Evolutionary conservation across 2,329 filamentous ascomycete genomes (phyloP).

Genomic region (Colletotrichum filicis): DNA sequence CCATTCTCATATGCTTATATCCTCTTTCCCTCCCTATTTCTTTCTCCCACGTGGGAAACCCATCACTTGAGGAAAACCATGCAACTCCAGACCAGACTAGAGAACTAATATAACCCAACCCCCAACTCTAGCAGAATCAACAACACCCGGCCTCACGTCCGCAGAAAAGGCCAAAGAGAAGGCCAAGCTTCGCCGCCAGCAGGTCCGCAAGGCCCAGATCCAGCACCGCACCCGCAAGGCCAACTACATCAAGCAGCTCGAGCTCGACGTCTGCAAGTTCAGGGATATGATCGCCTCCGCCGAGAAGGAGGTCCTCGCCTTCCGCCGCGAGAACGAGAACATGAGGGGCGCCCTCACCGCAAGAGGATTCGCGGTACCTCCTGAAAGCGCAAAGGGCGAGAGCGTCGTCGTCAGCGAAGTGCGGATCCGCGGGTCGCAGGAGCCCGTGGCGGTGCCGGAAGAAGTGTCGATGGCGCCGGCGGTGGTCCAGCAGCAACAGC

Average conservation of each 20-base stretch:
- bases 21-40: not conserved
- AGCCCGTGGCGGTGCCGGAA: not conserved
- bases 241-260: slow-evolving; percentile 65
- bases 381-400: slow-evolving; percentile 12
- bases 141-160: not conserved
- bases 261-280: slow-evolving; percentile 60
- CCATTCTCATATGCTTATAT: not conserved
- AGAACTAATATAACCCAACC: not conserved
- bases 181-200: slow-evolving; percentile 58
- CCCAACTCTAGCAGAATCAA: slow-evolving; percentile 3
- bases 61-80: not conserved
- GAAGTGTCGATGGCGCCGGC: not conserved
- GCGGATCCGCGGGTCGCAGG: not conserved
- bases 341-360: slow-evolving; percentile 50
- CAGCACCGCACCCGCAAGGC: slow-evolving; percentile 67
- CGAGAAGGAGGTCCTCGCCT: slow-evolving; percentile 49
- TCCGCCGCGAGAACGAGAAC: slow-evolving; percentile 55
- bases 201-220: slow-evolving; percentile 64
- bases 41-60: not conserved
- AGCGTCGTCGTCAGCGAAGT: not conserved
- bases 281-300: slow-evolving; percentile 57
- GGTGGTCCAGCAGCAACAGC: slow-evolving; percentile 4
- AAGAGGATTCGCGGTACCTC: slow-evolving; percentile 34
- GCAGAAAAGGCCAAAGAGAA: slow-evolving; percentile 47
- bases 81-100: not conserved